Base-by-base conservation (phyloP, 2,329 filamentous ascomycete genomes). In the Juglanconis oblonga region DNA sequence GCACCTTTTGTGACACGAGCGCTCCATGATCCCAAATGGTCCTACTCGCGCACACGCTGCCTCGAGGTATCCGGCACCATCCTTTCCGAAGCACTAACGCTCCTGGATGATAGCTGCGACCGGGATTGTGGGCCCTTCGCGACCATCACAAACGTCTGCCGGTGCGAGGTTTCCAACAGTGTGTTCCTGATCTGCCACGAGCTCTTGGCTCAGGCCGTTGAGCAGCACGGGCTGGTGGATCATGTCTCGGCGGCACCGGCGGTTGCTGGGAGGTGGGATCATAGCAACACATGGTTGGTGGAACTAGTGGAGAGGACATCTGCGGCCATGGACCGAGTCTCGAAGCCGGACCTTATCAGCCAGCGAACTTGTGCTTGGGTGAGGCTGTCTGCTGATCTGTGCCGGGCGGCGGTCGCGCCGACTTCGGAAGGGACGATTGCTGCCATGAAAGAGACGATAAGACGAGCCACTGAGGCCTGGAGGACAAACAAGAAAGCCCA, bases 291-390 rank as follows among this genome's bases (percentile, higher is more conserved):
- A 42, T 42, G 14, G 7, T 8, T 57, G 31, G 48, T n/a, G 38
- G 11, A 36, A 3, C 57, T 59, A 6, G 51, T 59, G 3, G 33
- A 51, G 7, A 55, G 40, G n/a, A 59, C 57, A 7, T 45, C 57
- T 13, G 8, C 42, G 24, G 57, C 57, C 11, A 10, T 54, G 7
- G 44, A 52, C 2, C 29, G 13, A 14, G 52, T 59, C 9, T 59
- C 50, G 7, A 59, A 59, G 17, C 44, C 57, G 11, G 57, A 59
- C 17, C 52, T 59, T 14, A 52, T 59, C 5, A 59, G 57, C 57
- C 57, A 59, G 44, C 57, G 57, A 31, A 59, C 57, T 9, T 59
- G 52, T 35, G 57, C 52, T 10, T 59, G 57, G 57, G 51, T 59
- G 42, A 44, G 47, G 14, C 38, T 59, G 29, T 59, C 57, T 9